These are phyloP conservation scores for Phlebiopsis gigantea DNA, from an alignment of 768 basidiomycete genomes.

Conservation along the genomic window DNA sequence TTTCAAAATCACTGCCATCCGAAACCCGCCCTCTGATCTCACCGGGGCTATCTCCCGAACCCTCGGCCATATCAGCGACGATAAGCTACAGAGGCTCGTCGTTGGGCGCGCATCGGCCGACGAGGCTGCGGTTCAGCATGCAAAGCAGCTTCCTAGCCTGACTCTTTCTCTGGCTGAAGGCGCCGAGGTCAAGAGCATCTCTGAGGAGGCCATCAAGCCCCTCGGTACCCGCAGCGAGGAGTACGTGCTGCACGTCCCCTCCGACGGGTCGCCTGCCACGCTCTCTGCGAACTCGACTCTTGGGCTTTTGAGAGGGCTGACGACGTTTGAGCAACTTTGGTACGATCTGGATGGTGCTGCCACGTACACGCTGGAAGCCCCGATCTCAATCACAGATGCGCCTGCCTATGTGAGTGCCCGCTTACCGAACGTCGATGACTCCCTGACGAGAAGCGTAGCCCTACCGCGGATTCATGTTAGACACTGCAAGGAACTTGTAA, in stretches of 20 bases:
- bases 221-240: conserved; percentile 41
- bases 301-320: conserved; percentile 48
- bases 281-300: conserved; percentile 41
- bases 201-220: conserved; percentile 42
- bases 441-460: conserved; percentile 36
- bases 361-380: conserved; percentile 36
- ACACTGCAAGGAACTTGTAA: conserved; percentile 72
- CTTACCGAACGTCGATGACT: too few relatives aligned
- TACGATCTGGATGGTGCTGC: conserved; percentile 28
- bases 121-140: neutral
- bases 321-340: conserved; percentile 53
- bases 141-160: neutral
- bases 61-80: conserved; percentile 36
- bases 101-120: conserved; percentile 43
- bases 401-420: conserved; percentile 45
- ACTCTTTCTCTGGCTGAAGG: neutral
- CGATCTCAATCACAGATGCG: conserved; percentile 36
- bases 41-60: conserved; percentile 49
- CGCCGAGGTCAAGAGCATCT: conserved; percentile 35
- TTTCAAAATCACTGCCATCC: conserved; percentile 41
- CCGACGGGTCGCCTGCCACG: conserved; percentile 29
- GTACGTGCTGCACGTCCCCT: conserved; percentile 37
- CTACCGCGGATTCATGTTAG: conserved; percentile 74
- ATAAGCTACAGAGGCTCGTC: conserved; percentile 53
- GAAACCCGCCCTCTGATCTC: conserved; percentile 46